Conservation (phyloP, 2,329 filamentous ascomycete genomes). For the Coniosporium tulheliwenetii region DNA sequence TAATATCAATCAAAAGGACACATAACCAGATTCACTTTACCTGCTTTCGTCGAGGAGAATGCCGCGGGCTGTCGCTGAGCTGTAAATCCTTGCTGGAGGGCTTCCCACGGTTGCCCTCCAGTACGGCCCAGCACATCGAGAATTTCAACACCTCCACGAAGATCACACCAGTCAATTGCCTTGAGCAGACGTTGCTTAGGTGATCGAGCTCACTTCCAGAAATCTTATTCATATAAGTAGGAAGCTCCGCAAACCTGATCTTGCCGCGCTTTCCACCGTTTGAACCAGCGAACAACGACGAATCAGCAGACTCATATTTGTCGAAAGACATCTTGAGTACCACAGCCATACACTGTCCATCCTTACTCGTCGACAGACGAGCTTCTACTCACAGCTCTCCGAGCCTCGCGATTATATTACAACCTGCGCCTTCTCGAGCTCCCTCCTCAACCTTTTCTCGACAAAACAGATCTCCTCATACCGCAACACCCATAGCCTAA, state of each 20-base stretch:
- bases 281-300: no score
- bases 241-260: background rate
- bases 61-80: conserved; percentile 37
- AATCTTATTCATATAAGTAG: background rate
- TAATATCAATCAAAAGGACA: conserved; percentile 11
- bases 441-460: no score
- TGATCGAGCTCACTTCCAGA: background rate
- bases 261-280: background rate
- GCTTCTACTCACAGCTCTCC: no score
- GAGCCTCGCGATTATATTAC: no score
- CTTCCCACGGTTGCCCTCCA: conserved; percentile 47
- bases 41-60: conserved; percentile 27
- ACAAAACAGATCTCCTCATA: no score
- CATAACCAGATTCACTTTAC: conserved; percentile 12
- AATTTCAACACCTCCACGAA: conserved; percentile 40
- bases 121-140: conserved; percentile 73
- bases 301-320: no score
- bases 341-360: no score
- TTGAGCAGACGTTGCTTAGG: background rate
- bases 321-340: no score
- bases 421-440: no score
- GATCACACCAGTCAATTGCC: conserved; percentile 6
- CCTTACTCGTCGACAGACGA: no score
- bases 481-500: no score
- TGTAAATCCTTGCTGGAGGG: conserved; percentile 80